Base-by-base conservation (phyloP, 345 rosid species). In the Draba incana region DNA sequence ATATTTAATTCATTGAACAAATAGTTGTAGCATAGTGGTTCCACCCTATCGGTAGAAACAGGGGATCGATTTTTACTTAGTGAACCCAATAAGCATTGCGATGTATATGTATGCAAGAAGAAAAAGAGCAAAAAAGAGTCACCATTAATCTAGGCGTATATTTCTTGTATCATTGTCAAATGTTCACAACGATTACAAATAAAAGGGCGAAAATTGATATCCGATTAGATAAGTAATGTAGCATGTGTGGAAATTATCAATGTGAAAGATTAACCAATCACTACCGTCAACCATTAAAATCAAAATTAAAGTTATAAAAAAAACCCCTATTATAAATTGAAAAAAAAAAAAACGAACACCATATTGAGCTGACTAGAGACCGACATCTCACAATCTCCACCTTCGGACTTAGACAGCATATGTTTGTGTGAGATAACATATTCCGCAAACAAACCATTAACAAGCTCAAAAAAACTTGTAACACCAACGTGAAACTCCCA, bases 191-290 rank as follows among this genome's bases (percentile, higher is more conserved):
- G 2, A 1, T n/a, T 14, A 37, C 16, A 13, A 11, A 20, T 68
- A 20, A 23, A 35, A 10, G 3, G 9, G 27, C 3, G 1, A 38
- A 45, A 30, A 59, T 27, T 3, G 3, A 47, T n/a, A 5, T 20
- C 44, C 8, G 1, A 37, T 12, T 37, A 12, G 25, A 51, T 14
- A 24, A 38, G 57, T 24, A n/a, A 38, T 38, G 57, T 31, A 49
- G 35, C 57, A 33, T 61, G 52, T 61, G n/a, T 33, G 10, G 55
- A 11, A 47, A 62, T 10, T 31, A 33, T 20, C 2, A 49, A 60
- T 25, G 31, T 69, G 35, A 8, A 35, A 27, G 11, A 12, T 23
- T 9, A 46, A 35, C 55, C 35, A 63, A 44, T 2, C 52, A 10
- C 38, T 43, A 6, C 48, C 24, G 12, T 14, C 50, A 60, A n/a